Percentiles rank a stretch among this genome's conserved stretches.
phyloP scores from a whole-genome alignment of 768 basidiomycete species.

The Boletus vinaceobasis region DNA sequence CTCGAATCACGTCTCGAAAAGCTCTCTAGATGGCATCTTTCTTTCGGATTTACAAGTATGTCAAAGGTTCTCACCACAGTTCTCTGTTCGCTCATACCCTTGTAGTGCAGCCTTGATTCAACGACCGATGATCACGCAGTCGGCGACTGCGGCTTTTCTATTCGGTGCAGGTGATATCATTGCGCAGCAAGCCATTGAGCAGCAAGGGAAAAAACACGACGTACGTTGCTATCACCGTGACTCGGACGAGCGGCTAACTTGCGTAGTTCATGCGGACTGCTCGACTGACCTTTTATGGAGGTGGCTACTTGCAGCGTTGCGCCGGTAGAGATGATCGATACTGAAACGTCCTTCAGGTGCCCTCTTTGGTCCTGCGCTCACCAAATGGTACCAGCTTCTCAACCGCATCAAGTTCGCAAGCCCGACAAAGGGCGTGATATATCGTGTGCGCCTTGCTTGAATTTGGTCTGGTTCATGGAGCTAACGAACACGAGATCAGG shows the following conservation, averaged over 20 bases:
- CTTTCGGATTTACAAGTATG: constrained; percentile 43
- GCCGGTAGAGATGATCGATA: background rate
- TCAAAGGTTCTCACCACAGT: background rate
- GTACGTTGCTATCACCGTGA: constrained; percentile 38
- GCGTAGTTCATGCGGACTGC: constrained; percentile 56
- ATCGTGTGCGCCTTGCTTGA: constrained; percentile 46
- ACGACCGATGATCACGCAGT: constrained; percentile 59
- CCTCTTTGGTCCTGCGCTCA: constrained; percentile 78
- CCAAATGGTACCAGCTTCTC: constrained; percentile 77
- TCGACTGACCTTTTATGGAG: constrained; percentile 70
- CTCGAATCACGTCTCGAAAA: background rate
- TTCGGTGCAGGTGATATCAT: constrained; percentile 78
- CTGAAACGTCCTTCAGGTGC: constrained; percentile 38
- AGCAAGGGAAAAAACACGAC: constrained; percentile 69
- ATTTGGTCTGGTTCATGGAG: background rate
- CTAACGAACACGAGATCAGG: constrained; percentile 38
- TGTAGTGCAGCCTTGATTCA: constrained; percentile 56
- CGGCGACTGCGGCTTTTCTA: constrained; percentile 58
- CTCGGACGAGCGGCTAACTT: background rate
- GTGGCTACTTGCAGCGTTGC: constrained; percentile 28
- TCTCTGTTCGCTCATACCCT: constrained; percentile 4
- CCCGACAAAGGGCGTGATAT: constrained; percentile 55
- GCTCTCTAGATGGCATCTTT: constrained; percentile 41
- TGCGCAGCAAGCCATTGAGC: constrained; percentile 84
- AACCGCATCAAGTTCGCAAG: constrained; percentile 66